A percentile compares a stretch with the other conserved stretches of the same genome.
Conservation (phyloP, 1,139 yeast genomes). For the Sugiyamaella sp. region DNA sequence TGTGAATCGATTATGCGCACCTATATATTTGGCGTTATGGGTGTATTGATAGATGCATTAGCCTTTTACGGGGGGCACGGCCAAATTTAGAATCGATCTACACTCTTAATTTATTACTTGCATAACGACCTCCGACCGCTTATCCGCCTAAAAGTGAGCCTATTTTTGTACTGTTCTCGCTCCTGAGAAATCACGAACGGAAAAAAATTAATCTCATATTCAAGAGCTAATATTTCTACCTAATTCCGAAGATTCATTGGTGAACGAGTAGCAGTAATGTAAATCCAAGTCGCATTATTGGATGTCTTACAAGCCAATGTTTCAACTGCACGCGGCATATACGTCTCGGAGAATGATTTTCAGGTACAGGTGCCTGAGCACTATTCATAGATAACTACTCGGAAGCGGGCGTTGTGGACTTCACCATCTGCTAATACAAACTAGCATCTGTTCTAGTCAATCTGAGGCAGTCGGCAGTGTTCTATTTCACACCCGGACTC, state of each 20-base stretch:
- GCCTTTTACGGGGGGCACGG: neutral
- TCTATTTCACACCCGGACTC: too few relatives aligned
- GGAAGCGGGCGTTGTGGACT: too few relatives aligned
- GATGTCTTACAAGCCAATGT: slow-evolving; percentile 12
- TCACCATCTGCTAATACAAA: too few relatives aligned
- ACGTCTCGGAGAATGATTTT: neutral
- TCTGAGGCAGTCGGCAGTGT: too few relatives aligned
- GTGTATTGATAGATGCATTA: neutral
- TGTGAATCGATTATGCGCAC: slow-evolving; percentile 1
- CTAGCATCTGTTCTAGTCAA: too few relatives aligned
- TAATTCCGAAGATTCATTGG: neutral
- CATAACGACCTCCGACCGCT: neutral
- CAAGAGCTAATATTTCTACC: neutral
- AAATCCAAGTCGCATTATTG: slow-evolving; percentile 3
- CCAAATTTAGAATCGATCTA: slow-evolving; percentile 2
- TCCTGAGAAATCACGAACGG: neutral
- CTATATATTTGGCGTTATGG: neutral
- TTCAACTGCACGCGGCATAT: slow-evolving; percentile 3
- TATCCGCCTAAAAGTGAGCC: neutral
- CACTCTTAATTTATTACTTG: slow-evolving; percentile 1
- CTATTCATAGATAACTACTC: too few relatives aligned
- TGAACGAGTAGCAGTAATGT: neutral
- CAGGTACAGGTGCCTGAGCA: neutral
- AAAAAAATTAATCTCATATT: neutral
- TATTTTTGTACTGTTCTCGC: neutral